Conservation (phyloP, 2,329 filamentous ascomycete genomes). For the Penicillium crustosum region DNA sequence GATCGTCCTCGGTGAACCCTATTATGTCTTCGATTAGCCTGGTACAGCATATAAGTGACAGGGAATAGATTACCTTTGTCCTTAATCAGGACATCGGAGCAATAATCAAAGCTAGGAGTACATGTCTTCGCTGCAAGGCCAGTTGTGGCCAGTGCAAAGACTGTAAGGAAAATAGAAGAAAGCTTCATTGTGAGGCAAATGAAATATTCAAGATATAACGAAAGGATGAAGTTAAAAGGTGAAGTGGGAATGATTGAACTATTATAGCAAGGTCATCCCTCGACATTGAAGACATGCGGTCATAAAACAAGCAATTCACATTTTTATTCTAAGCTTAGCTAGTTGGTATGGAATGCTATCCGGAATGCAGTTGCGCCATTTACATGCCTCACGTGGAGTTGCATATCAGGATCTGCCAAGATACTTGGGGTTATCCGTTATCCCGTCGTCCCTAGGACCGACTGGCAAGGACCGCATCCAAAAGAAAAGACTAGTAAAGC, state of each 20-base stretch:
- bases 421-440: background rate
- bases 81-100: constrained; percentile 29
- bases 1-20: constrained; percentile 33
- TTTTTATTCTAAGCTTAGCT: background rate
- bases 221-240: background rate
- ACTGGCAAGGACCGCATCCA: background rate
- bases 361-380: constrained; percentile 18
- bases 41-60: background rate
- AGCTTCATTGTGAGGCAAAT: constrained; percentile 24
- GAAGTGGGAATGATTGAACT: background rate
- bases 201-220: background rate
- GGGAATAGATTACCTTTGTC: constrained; percentile 27
- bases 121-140: constrained; percentile 32
- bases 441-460: background rate
- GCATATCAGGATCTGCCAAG: background rate
- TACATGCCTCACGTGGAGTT: constrained; percentile 3
- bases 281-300: background rate
- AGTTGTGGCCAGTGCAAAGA: constrained; percentile 20
- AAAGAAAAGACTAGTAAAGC: background rate
- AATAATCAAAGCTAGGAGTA: constrained; percentile 39
- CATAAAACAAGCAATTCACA: constrained; percentile 6
- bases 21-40: background rate
- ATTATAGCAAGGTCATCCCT: background rate
- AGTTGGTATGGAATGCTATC: constrained; percentile 6
- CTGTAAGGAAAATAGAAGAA: constrained; percentile 22